Evolutionary conservation across 2,329 filamentous ascomycete species (phyloP).

Genomic region (Alternaria alternata): DNA sequence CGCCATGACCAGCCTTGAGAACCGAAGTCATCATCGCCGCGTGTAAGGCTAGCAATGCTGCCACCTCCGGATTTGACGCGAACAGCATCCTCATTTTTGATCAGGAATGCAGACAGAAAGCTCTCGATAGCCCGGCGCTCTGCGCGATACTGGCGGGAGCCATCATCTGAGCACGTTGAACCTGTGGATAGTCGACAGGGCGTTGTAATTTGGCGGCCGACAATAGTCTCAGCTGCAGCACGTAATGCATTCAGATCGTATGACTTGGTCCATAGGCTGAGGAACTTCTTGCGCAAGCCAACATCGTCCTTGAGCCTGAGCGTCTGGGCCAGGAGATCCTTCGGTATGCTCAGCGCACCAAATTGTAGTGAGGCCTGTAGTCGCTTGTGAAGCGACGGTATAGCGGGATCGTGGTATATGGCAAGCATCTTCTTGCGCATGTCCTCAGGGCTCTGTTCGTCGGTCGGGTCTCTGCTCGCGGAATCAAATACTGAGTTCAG

Average conservation of each 20-base stretch:
- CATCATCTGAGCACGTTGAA: constrained; percentile 46
- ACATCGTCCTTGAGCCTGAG: constrained; percentile 64
- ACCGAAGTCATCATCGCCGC: constrained; percentile 53
- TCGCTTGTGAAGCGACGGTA: constrained; percentile 63
- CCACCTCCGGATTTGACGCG: constrained; percentile 48
- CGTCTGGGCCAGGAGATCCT: constrained; percentile 57
- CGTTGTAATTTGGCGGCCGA: constrained; percentile 61
- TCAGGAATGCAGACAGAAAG: constrained; percentile 66
- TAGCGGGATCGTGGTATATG: constrained; percentile 62
- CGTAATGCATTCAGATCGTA: constrained; percentile 63
- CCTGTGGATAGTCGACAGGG: constrained; percentile 48
- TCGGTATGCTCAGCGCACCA: constrained; percentile 65
- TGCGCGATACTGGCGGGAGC: constrained; percentile 44
- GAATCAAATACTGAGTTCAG: constrained; percentile 64
- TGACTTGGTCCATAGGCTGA: constrained; percentile 65
- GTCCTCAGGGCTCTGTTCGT: constrained; percentile 40
- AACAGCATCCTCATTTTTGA: constrained; percentile 65
- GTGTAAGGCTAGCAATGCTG: constrained; percentile 51
- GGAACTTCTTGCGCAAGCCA: constrained; percentile 64
- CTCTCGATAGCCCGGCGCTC: constrained; percentile 57
- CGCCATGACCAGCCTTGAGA: constrained; percentile 60
- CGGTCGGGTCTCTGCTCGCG: constrained; percentile 35
- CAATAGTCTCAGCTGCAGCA: constrained; percentile 65
- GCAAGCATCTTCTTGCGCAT: constrained; percentile 60
- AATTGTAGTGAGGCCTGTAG: constrained; percentile 66